These are phyloP conservation scores for Penicillium sp. DNA, from an alignment of 2,329 filamentous ascomycete species.

Conservation along the genomic window DNA sequence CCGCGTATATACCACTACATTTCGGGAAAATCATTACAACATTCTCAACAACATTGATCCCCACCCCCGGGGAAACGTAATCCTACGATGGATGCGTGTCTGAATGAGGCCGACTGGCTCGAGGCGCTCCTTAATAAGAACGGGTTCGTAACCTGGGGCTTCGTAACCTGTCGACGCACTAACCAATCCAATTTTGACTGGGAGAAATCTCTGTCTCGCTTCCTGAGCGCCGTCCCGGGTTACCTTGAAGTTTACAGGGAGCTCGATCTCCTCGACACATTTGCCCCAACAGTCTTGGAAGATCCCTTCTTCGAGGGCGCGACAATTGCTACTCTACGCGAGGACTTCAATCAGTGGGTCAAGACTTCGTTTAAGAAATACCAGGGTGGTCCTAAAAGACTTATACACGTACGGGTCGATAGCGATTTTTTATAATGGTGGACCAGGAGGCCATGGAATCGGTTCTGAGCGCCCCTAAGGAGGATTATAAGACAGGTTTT, in stretches of 20 bases:
- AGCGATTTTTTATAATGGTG: slow-evolving; percentile 18
- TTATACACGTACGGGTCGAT: slow-evolving; percentile 4
- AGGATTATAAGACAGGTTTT: neutral
- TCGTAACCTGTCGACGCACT: slow-evolving; percentile 6
- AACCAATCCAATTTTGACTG: slow-evolving; percentile 1
- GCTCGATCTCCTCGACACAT: slow-evolving; percentile 11
- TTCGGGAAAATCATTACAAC: neutral
- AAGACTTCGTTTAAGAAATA: slow-evolving; percentile 1
- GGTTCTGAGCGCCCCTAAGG: slow-evolving; percentile 1
- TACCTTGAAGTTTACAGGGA: slow-evolving; percentile 4
- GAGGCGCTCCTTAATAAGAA: slow-evolving; percentile 42
- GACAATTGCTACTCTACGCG: slow-evolving; percentile 8
- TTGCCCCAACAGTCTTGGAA: slow-evolving; percentile 16
- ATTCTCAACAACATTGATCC: neutral
- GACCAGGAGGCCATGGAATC: slow-evolving; percentile 16
- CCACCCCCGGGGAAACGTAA: neutral
- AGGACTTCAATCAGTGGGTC: slow-evolving; percentile 11
- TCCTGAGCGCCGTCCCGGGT: neutral
- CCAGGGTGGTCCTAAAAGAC: slow-evolving; percentile 5
- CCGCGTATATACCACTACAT: neutral
- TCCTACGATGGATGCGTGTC: neutral
- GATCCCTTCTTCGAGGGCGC: slow-evolving; percentile 15
- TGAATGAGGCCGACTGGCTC: neutral
- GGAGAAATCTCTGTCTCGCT: slow-evolving; percentile 9
- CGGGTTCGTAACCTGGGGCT: slow-evolving; percentile 4